Percentiles rank a stretch among this genome's conserved stretches.
These are phyloP conservation scores for Arthrobotrys pseudoclavata DNA, from an alignment of 2,329 filamentous ascomycete genomes.

Conservation along the genomic window DNA sequence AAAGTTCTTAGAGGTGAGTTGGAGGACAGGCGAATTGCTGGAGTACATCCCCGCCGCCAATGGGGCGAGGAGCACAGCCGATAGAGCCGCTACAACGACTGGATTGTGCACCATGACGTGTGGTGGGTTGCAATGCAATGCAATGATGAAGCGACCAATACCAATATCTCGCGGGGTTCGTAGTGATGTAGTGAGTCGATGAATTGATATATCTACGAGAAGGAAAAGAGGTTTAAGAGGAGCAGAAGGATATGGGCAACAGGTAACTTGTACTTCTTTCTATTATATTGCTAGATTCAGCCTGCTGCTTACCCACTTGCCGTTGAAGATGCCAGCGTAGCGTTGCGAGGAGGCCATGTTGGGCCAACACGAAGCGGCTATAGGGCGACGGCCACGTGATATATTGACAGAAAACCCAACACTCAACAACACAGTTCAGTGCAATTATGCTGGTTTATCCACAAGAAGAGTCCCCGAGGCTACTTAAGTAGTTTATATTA, in stretches of 20 bases:
- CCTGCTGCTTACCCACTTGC: constrained; percentile 30
- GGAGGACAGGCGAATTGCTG: constrained; percentile 87
- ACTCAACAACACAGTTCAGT: constrained; percentile 10
- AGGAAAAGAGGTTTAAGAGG: constrained; percentile 23
- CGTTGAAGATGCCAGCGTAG: constrained; percentile 60
- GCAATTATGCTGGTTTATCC: too few species aligned
- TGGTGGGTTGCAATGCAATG: neutral
- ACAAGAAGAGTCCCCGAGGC: too few species aligned
- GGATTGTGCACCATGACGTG: constrained; percentile 71
- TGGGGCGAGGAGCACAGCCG: constrained; percentile 75
- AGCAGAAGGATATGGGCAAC: constrained; percentile 17
- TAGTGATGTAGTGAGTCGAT: neutral
- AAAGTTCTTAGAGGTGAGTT: constrained; percentile 83
- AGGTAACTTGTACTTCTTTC: constrained; percentile 17
- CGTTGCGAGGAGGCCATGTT: constrained; percentile 51
- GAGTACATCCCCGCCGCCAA: constrained; percentile 82
- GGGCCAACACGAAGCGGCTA: constrained; percentile 47
- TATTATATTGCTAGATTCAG: constrained; percentile 53
- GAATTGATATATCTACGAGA: constrained; percentile 25
- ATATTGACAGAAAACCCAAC: constrained; percentile 25
- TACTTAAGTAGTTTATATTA: too few species aligned
- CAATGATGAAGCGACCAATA: constrained; percentile 4
- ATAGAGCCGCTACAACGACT: constrained; percentile 66
- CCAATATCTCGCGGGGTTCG: neutral
- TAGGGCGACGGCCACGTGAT: constrained; percentile 54